Percentiles rank a stretch among this genome's conserved stretches.
These are phyloP conservation scores for Penicillium sp. DNA, from an alignment of 2,329 filamentous ascomycete genomes.

Conservation along the genomic window DNA sequence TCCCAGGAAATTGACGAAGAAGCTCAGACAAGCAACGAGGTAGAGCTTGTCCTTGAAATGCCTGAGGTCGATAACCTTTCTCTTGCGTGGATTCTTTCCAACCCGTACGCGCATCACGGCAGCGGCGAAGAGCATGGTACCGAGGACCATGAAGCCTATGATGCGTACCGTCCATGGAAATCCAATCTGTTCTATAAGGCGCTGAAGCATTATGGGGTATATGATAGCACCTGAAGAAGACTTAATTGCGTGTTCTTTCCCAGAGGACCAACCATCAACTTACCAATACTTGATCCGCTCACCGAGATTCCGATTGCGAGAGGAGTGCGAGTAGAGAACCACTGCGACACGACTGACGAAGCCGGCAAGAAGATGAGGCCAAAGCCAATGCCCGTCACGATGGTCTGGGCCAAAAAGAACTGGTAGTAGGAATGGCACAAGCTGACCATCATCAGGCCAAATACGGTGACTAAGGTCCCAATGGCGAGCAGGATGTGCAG, in stretches of 20 bases:
- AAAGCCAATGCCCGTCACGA: slow-evolving; percentile 51
- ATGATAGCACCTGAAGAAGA: slow-evolving; percentile 8
- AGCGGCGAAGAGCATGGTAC: slow-evolving; percentile 4
- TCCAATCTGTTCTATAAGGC: slow-evolving; percentile 49
- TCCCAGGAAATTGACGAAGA: slow-evolving; percentile 7
- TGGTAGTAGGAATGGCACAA: slow-evolving; percentile 55
- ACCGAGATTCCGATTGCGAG: slow-evolving; percentile 53
- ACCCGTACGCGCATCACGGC: slow-evolving; percentile 7
- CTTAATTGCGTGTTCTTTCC: slow-evolving; percentile 10
- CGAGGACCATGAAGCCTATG: slow-evolving; percentile 9
- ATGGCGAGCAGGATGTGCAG: slow-evolving; percentile 44
- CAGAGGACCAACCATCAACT: slow-evolving; percentile 7
- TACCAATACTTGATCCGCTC: slow-evolving; percentile 40
- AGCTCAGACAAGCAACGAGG: slow-evolving; percentile 3
- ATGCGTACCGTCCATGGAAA: slow-evolving; percentile 11
- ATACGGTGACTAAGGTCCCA: slow-evolving; percentile 52
- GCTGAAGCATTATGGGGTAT: slow-evolving; percentile 54
- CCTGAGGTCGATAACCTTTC: slow-evolving; percentile 7
- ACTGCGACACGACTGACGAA: slow-evolving; percentile 40
- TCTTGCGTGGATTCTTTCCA: slow-evolving; percentile 6
- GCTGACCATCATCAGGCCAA: slow-evolving; percentile 58
- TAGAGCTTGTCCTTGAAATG: slow-evolving; percentile 8
- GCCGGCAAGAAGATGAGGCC: slow-evolving; percentile 48
- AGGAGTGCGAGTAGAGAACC: slow-evolving; percentile 53
- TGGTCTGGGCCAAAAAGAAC: slow-evolving; percentile 52